Evolutionary conservation across 23 red algal species (phyloP), one percentile per base, ranked within the genome.

Genomic region (Cyanidiococcus yangmingshanensis): DNA sequence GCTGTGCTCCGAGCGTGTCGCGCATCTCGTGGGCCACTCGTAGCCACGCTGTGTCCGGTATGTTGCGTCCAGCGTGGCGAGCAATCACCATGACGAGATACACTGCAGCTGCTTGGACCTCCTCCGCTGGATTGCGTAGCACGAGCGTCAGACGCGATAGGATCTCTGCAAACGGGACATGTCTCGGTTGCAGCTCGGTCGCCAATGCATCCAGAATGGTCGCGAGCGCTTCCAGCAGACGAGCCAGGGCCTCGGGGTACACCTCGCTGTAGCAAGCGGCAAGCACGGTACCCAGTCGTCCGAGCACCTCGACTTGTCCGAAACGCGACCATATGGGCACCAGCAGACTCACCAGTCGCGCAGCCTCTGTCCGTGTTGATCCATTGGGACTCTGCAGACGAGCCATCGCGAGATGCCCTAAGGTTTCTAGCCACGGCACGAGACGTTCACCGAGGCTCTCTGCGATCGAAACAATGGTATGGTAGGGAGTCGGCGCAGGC

Each of bases 241-340:
- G 79, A 36, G 84, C 87, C 25, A 98, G 75, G 2, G 89, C 88
- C 50, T 98, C 94, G 12, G 94, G 94, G 59, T 85, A 98, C 67
- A 91, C 94, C 58, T 98, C 94, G 3, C 88, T 88, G 12, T 91
- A 79, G 40, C 89, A 91, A 58, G 90, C 94, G 50, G 85, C 90
- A 24, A 98, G 67, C 21, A 91, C 94, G 3, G 76, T 76, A 27
- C 94, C 88, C 87, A 92, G 75, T 57, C 91, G 88, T n/a, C 45
- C 59, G 80, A 98, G 85, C 31, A 89, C 75, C 24, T 58, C 82
- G 37, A 86, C 85, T 77, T 89, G 80, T 38, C 68, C 63, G 78
- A 85, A 88, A 51, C 57, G 45, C 54, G 86, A 75, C 82, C 90
- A 75, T 24, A 85, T 84, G 35, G 85, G 45, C 27, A 86, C 89